Conservation (phyloP, 805 yeast species). For the Wickerhamomyces canadensis region DNA sequence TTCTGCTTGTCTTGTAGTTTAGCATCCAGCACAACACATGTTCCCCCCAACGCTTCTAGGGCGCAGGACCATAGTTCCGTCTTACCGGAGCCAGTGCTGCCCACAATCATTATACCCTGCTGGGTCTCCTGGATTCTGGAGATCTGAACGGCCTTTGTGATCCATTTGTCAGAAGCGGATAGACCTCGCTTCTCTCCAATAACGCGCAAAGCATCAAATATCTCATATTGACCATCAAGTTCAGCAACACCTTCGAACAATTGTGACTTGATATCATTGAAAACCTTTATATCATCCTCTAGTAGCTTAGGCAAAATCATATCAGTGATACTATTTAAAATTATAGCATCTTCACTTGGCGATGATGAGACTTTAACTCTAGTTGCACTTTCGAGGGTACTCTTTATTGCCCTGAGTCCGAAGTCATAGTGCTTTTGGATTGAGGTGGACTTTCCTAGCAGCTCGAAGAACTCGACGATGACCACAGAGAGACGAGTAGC, state of each 20-base stretch:
- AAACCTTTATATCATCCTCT: constrained; percentile 41
- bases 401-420: constrained; percentile 78
- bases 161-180: constrained; percentile 36
- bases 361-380: constrained; percentile 21
- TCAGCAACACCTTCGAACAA: constrained; percentile 26
- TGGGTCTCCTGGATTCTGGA: constrained; percentile 54
- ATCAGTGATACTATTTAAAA: constrained; percentile 51
- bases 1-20: constrained; percentile 64
- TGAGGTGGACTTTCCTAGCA: constrained; percentile 37
- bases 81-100: constrained; percentile 74
- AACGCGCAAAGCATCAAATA: constrained; percentile 24
- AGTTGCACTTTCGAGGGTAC: constrained; percentile 58
- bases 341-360: constrained; percentile 26
- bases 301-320: constrained; percentile 66
- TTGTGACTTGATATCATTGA: constrained; percentile 21
- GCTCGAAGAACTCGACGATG: constrained; percentile 50
- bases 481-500: constrained; percentile 39
- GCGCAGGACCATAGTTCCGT: constrained; percentile 46
- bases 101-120: constrained; percentile 80
- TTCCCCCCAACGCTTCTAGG: constrained; percentile 34
- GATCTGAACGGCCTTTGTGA: constrained; percentile 54
- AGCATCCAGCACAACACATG: constrained; percentile 50
- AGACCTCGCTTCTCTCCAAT: constrained; percentile 30
- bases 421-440: constrained; percentile 80
- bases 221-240: constrained; percentile 19